Base-by-base conservation (phyloP, 2,329 filamentous ascomycete genomes). In the Colletotrichum neosansevieriae region DNA sequence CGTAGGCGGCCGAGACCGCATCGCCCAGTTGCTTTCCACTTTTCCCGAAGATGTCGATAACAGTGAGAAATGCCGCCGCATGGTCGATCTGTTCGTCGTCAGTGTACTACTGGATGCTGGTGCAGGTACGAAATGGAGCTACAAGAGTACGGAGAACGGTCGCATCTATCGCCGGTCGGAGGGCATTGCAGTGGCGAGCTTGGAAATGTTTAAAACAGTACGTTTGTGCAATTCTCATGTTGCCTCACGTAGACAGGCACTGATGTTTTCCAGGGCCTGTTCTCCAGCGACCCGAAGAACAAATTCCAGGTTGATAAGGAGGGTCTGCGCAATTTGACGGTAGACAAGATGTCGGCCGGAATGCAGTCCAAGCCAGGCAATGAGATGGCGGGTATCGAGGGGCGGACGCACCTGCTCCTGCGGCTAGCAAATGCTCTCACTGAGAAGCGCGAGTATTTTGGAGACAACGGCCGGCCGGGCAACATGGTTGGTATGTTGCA, bases 181-280 rank as follows among this genome's bases (percentile, higher is more conserved):
- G 79, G 94, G 94, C 9, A 85, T 98, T 63, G 94, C 94, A 9
- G 90, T 91, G 72, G 89, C 89, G 6, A 89, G 86, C 71, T 76
- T 91, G 75, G 94, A 98, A 73, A 97, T 98, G 94, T 98, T 97
- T 86, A 97, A 97, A 81, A 85, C 88, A 13, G 84, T 86, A 74
- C 71, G 81, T 76, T 21, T 17, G 42, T 15, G 6, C 7, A 6
- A 17, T 29, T 1, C 7, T 9, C 2, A 38, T 38, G 11, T 13
- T 9, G 6, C 1, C 6, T 29, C 7, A 6, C 29, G 11, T 38
- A 15, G 4, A 34, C 56, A 9, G 50, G 5, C 19, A 38, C 47
- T 36, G 32, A 32, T n/a, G 0, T 12, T 42, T 12, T 29, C 56
- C 63, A 88, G 83, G 96, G 96, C 38, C 76, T 93, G 38, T 98